These are phyloP conservation scores for Teratosphaeria epicoccoides DNA, from an alignment of 2,329 filamentous ascomycete species.

Conservation along the genomic window DNA sequence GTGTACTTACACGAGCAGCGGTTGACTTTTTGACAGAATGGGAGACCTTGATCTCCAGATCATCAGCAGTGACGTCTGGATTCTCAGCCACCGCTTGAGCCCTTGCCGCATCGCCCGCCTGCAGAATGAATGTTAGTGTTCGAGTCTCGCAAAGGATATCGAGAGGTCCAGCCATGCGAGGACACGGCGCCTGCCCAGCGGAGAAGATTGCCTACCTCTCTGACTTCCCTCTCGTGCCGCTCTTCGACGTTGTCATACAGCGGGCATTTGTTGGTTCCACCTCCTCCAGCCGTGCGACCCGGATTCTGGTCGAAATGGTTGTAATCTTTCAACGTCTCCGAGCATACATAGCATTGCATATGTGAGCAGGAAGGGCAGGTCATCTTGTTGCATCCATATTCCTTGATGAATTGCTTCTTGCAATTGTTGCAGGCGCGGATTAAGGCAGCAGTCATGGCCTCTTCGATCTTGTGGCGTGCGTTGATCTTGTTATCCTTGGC, in stretches of 20 bases:
- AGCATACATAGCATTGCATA: constrained; percentile 60
- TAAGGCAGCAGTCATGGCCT: constrained; percentile 72
- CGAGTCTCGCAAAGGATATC: too few relatives aligned
- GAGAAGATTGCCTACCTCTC: constrained; percentile 18
- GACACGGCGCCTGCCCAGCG: neutral
- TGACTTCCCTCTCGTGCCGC: constrained; percentile 54
- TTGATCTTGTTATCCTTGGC: constrained; percentile 50
- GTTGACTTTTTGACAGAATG: constrained; percentile 23
- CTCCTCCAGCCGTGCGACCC: constrained; percentile 31
- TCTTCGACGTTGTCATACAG: constrained; percentile 53
- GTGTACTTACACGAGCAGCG: neutral
- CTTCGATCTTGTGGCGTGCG: constrained; percentile 60
- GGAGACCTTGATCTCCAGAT: constrained; percentile 51
- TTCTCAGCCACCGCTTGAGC: constrained; percentile 47
- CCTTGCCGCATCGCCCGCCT: constrained; percentile 49
- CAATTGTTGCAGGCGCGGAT: constrained; percentile 66
- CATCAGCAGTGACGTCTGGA: constrained; percentile 48
- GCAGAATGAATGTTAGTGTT: neutral
- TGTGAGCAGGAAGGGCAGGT: constrained; percentile 51
- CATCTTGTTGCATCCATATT: constrained; percentile 76
- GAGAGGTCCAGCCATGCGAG: too few relatives aligned
- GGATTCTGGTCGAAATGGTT: constrained; percentile 54
- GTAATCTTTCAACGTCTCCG: constrained; percentile 52
- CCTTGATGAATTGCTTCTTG: constrained; percentile 68
- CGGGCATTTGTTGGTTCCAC: constrained; percentile 44